Conservation (phyloP, 2,329 filamentous ascomycete genomes). For the Domatiomyces globalis region DNA sequence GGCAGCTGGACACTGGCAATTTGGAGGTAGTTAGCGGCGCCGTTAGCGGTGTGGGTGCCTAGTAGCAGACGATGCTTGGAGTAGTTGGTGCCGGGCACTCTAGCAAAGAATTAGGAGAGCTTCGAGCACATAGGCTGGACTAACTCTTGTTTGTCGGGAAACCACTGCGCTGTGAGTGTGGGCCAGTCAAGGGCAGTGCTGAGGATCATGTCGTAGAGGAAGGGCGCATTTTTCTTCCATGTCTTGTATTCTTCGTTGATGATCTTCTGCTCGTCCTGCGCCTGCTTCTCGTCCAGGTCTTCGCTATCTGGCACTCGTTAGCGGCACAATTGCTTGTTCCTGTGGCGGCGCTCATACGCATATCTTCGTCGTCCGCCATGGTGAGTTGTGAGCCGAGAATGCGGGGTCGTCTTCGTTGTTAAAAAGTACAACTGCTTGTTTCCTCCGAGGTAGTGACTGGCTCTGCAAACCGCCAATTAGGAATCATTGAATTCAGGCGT, state of each 20-base stretch:
- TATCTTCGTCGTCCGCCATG: conserved; percentile 20
- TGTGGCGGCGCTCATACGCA: conserved; percentile 9
- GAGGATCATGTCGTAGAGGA: conserved; percentile 95
- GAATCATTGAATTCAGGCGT: no score
- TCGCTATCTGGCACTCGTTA: conserved; percentile 15
- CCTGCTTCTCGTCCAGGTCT: conserved; percentile 78
- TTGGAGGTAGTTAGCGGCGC: conserved; percentile 78
- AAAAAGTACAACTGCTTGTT: no score
- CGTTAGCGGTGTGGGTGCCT: conserved; percentile 84
- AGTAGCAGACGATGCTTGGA: conserved; percentile 78
- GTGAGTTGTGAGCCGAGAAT: not conserved
- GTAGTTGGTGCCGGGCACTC: conserved; percentile 70
- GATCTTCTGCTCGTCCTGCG: conserved; percentile 16
- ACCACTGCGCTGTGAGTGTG: conserved; percentile 93
- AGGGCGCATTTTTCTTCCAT: conserved; percentile 99
- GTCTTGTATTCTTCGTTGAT: conserved; percentile 76
- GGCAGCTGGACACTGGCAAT: conserved; percentile 91
- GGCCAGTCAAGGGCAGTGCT: conserved; percentile 95
- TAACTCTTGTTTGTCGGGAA: conserved; percentile 78
- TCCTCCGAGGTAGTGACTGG: no score
- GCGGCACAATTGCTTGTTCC: not conserved
- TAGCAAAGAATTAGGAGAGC: conserved; percentile 19
- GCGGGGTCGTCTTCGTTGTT: not conserved
- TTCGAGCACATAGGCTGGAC: conserved; percentile 14
- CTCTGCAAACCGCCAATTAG: no score